Conservation (phyloP, 305 asterid species). For the Rubia occidens region DNA sequence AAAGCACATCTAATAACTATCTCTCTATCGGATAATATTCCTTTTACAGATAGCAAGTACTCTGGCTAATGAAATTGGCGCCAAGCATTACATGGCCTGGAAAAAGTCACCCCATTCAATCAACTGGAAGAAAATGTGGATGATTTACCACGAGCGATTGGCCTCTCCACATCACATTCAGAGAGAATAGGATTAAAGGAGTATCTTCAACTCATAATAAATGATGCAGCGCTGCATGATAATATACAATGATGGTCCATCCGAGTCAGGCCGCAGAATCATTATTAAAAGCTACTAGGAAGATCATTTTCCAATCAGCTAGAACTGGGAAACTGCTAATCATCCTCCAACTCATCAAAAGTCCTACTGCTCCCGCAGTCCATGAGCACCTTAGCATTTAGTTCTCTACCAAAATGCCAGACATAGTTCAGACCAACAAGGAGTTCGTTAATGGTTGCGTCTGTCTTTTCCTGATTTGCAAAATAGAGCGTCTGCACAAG, state of each 20-base stretch:
- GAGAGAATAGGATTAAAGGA: neutral
- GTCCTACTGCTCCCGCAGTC: slow-evolving; percentile 49
- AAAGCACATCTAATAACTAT: slow-evolving; percentile 12
- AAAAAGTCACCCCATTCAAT: slow-evolving; percentile 4
- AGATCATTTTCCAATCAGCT: neutral
- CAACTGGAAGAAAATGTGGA: neutral
- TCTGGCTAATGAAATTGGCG: neutral
- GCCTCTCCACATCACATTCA: slow-evolving; percentile 5
- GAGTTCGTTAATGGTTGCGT: slow-evolving; percentile 58
- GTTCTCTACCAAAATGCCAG: slow-evolving; percentile 76
- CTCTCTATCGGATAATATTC: neutral
- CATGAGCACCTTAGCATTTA: slow-evolving; percentile 48
- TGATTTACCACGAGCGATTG: neutral
- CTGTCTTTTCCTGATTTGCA: slow-evolving; percentile 78
- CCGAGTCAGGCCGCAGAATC: neutral
- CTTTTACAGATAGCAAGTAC: neutral
- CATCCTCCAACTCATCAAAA: slow-evolving; percentile 45
- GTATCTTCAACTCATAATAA: neutral
- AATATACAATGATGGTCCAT: neutral
- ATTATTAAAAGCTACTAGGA: slow-evolving; percentile 1
- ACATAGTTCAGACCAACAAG: slow-evolving; percentile 79
- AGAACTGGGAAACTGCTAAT: slow-evolving; percentile 2
- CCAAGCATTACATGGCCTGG: slow-evolving; percentile 5
- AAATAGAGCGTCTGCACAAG: slow-evolving; percentile 79
- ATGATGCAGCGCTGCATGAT: neutral